Evolutionary conservation across 805 yeast species (phyloP).

Genomic region (Huiozyma sinensis): DNA sequence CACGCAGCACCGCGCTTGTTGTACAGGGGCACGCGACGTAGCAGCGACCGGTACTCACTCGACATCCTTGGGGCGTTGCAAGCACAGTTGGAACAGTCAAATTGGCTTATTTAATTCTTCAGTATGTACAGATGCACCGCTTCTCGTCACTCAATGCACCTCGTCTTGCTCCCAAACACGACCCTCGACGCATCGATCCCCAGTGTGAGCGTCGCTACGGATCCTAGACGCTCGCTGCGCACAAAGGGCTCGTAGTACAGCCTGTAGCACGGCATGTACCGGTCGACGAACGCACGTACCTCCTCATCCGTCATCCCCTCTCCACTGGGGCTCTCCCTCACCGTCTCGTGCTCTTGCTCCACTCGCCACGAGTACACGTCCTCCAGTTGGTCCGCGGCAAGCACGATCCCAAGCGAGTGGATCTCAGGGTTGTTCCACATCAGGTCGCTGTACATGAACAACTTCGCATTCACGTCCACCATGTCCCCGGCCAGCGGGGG

Average conservation of each 20-base stretch:
- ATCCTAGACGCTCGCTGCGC: slow-evolving; percentile 22
- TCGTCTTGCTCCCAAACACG: slow-evolving; percentile 11
- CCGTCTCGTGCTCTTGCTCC: slow-evolving; percentile 37
- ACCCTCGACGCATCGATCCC: slow-evolving; percentile 21
- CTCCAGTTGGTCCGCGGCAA: slow-evolving; percentile 47
- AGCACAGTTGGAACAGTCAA: too few species aligned
- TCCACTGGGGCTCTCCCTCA: slow-evolving; percentile 33
- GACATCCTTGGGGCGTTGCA: too few species aligned
- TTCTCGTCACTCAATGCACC: slow-evolving; percentile 5
- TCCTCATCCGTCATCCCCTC: slow-evolving; percentile 71
- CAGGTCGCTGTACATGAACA: slow-evolving; percentile 39
- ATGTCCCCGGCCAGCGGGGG: slow-evolving; percentile 19
- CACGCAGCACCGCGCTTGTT: slow-evolving; percentile 17
- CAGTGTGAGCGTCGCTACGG: slow-evolving; percentile 24
- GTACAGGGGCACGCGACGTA: slow-evolving; percentile 14
- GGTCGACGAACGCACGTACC: slow-evolving; percentile 58
- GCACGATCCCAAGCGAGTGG: slow-evolving; percentile 48
- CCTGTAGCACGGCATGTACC: slow-evolving; percentile 81
- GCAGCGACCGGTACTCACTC: background rate
- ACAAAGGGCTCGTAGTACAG: slow-evolving; percentile 46
- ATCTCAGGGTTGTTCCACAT: slow-evolving; percentile 38
- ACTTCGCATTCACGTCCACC: slow-evolving; percentile 39
- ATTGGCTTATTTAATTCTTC: background rate
- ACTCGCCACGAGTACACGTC: slow-evolving; percentile 72
- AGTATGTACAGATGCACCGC: background rate